phyloP scores from a whole-genome alignment of 1,284 basidiomycete species.

The Leccinum pachyderme region DNA sequence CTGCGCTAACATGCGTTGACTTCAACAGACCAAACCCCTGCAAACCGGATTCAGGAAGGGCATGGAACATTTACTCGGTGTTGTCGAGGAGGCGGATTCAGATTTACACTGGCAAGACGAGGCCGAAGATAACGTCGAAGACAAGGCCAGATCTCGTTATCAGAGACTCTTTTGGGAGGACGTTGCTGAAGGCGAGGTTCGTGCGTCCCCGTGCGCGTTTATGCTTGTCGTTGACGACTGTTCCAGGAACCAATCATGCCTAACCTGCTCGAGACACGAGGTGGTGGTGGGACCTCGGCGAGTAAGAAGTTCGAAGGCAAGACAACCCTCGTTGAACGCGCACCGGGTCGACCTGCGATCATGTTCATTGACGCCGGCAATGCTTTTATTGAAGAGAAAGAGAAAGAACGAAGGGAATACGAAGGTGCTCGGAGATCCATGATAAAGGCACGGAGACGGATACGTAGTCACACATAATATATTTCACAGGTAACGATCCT shows the following conservation, averaged over 20 bases:
- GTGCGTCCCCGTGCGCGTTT: conserved; percentile 22
- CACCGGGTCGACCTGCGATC: conserved; percentile 47
- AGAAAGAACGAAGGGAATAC: conserved; percentile 48
- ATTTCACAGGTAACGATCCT: background rate
- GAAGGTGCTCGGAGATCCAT: conserved; percentile 45
- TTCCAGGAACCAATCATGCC: conserved; percentile 55
- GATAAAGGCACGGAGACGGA: conserved; percentile 33
- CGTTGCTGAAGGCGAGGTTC: conserved; percentile 59
- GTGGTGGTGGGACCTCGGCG: conserved; percentile 36
- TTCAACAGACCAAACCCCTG: conserved; percentile 48
- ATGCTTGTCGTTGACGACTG: conserved; percentile 1
- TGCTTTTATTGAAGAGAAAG: conserved; percentile 59
- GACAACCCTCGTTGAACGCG: conserved; percentile 36
- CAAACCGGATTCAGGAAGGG: conserved; percentile 69
- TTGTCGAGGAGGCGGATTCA: conserved; percentile 57
- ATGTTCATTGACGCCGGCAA: conserved; percentile 70
- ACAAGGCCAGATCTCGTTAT: conserved; percentile 60
- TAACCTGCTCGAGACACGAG: conserved; percentile 44
- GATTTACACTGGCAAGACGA: conserved; percentile 41
- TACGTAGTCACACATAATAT: conserved; percentile 8
- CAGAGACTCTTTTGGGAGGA: conserved; percentile 75
- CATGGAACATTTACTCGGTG: conserved; percentile 67
- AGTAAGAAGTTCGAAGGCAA: conserved; percentile 37
- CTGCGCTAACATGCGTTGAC: conserved; percentile 17
- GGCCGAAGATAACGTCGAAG: conserved; percentile 43